A percentile compares a stretch with the other conserved stretches of the same genome.
These are phyloP conservation scores for Pseudogymnoascus sp. DNA, from an alignment of 2,329 filamentous ascomycete species.

Conservation along the genomic window DNA sequence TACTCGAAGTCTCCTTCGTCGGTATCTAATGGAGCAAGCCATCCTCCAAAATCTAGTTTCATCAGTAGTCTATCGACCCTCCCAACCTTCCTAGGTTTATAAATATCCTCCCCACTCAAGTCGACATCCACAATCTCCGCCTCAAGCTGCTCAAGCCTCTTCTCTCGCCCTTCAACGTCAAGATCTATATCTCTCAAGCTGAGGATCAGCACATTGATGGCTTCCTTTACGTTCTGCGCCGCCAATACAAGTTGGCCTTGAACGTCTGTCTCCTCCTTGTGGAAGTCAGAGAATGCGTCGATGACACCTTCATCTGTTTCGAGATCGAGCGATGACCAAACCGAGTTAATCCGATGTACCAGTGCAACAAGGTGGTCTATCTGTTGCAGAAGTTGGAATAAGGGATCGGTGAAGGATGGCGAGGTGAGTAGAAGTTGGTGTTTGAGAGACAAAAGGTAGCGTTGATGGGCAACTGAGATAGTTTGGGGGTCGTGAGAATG, in stretches of 20 bases:
- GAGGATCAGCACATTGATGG: constrained; percentile 56
- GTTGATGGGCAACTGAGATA: constrained; percentile 70
- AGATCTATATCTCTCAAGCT: constrained; percentile 51
- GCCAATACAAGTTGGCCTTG: constrained; percentile 58
- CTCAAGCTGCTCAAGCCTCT: constrained; percentile 15
- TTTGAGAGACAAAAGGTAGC: constrained; percentile 65
- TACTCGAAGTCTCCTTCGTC: neutral
- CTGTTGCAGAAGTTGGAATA: constrained; percentile 63
- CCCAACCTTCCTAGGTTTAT: constrained; percentile 65
- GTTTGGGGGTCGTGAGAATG: constrained; percentile 72
- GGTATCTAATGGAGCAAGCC: constrained; percentile 22
- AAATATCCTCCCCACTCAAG: constrained; percentile 44
- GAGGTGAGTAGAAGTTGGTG: constrained; percentile 63
- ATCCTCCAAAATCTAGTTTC: constrained; percentile 64
- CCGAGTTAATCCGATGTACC: constrained; percentile 65
- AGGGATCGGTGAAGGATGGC: constrained; percentile 53
- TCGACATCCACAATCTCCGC: constrained; percentile 30
- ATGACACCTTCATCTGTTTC: constrained; percentile 78
- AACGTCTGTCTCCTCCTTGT: constrained; percentile 65
- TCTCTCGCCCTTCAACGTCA: neutral
- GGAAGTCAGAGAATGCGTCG: constrained; percentile 65
- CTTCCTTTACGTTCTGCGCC: constrained; percentile 57
- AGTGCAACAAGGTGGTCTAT: constrained; percentile 79
- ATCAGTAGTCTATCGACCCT: constrained; percentile 81
- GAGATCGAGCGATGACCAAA: constrained; percentile 73